Evolutionary conservation across 1,284 basidiomycete genomes (phyloP), one percentile per base, ranked within the genome.

Genomic region (Boletus semigastroideus): DNA sequence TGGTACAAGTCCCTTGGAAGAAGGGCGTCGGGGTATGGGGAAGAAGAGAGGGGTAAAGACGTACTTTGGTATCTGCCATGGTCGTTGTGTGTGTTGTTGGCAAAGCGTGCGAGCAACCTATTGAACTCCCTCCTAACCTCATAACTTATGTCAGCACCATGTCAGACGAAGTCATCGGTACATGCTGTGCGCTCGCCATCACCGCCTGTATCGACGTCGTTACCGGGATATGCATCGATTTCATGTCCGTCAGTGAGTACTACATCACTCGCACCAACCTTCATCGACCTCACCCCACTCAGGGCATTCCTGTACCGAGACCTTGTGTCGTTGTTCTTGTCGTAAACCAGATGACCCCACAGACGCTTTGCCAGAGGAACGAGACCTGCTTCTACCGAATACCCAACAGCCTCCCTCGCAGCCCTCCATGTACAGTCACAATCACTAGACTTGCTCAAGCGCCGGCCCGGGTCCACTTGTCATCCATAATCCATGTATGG

Each of bases 231-330:
- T 66, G 68, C 25, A 0, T 53, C 33, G 66, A 66, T 38, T 54
- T 59, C 12, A 4, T 14, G 1, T 62, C 68, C 31, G 17, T 57
- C 12, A 56, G 65, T 66, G 34, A 37, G 48, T 49, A 33, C 33
- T 7, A 9, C 33, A 7, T 17, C 16, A 4, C 16, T 5, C 9
- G 31, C 14, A 14, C 34, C 9, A 7, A 16, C 2, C 33, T 4
- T n/a, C 10, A 16, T 9, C 9, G n/a, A 36, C 34, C 16, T 16
- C 4, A 19, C 9, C 11, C 36, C n/a, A 7, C 4, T 19, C 36
- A 66, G 67, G 48, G 41, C 64, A 49, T n/a, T 16, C 49, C 14
- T 66, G 63, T 7, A 67, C 67, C 4, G 59, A 64, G 53, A 54
- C 55, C 0, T 5, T 68, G 10, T 66, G 67, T 49, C 43, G 30